phyloP scores from a whole-genome alignment of 805 yeast genomes.

The Hanseniaspora osmophila region DNA sequence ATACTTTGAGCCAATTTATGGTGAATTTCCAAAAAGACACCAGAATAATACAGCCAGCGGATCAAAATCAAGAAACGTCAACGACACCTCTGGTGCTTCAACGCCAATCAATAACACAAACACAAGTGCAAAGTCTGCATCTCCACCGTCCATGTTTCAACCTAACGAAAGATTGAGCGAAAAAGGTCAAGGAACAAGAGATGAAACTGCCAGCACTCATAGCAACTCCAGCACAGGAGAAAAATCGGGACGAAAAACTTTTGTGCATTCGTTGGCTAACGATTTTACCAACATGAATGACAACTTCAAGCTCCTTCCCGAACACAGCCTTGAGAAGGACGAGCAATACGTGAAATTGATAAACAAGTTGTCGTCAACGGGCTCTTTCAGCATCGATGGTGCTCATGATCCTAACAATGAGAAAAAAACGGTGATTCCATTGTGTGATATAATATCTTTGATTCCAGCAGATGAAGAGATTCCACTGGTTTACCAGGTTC shows the following conservation, averaged over 20 bases:
- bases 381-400: too few relatives aligned
- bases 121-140: too few relatives aligned
- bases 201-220: too few relatives aligned
- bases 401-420: neutral
- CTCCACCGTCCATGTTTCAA: too few relatives aligned
- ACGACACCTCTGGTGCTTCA: neutral
- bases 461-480: constrained; percentile 24
- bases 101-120: too few relatives aligned
- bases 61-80: neutral
- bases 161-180: too few relatives aligned
- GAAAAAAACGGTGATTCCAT: neutral
- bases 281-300: constrained; percentile 32
- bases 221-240: neutral
- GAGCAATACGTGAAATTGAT: neutral
- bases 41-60: neutral
- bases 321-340: constrained; percentile 5
- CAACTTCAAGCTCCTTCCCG: constrained; percentile 21
- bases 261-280: constrained; percentile 37
- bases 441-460: neutral
- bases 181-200: too few relatives aligned
- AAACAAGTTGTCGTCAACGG: neutral
- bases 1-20: constrained; percentile 71
- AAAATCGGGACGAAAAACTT: neutral
- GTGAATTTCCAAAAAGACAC: constrained; percentile 33
- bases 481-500: constrained; percentile 35